Evolutionary conservation across 495 filamentous ascomycete genomes (phyloP).

Genomic region (Choiromyces venosus): DNA sequence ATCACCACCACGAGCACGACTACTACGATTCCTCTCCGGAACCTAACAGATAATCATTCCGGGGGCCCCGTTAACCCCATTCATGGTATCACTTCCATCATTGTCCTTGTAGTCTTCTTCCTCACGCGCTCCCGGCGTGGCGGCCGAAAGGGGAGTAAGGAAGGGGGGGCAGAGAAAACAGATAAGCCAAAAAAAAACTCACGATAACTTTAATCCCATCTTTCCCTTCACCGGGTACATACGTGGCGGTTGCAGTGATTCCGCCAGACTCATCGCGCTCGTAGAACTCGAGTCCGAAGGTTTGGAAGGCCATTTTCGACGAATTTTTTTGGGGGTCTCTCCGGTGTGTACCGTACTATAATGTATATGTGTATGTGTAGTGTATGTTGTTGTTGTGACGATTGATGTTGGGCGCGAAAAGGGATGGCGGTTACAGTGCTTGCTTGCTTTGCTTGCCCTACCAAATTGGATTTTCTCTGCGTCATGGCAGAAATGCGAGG

Average conservation of each 20-base stretch:
- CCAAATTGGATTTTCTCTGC: neutral
- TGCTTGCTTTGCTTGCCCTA: neutral
- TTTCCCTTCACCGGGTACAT: constrained; percentile 15
- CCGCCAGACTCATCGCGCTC: constrained; percentile 54
- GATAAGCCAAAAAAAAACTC: constrained; percentile 9
- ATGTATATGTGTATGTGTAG: neutral
- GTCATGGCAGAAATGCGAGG: neutral
- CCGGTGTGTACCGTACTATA: neutral
- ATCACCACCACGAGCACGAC: neutral
- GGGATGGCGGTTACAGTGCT: neutral
- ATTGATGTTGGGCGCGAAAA: neutral
- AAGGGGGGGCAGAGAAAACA: neutral
- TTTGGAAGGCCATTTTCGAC: constrained; percentile 10
- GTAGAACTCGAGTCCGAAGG: constrained; percentile 33
- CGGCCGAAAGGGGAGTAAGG: neutral
- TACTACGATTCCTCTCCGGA: neutral
- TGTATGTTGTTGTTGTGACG: neutral
- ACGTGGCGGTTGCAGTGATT: constrained; percentile 49
- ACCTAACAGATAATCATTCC: neutral
- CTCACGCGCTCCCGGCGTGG: neutral
- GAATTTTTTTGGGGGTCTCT: neutral
- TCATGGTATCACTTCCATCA: neutral
- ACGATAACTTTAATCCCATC: constrained; percentile 30
- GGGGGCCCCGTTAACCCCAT: neutral
- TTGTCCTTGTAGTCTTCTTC: neutral